phyloP scores from a whole-genome alignment of 345 rosid genomes.

The Zanthoxylum bungeanum region DNA sequence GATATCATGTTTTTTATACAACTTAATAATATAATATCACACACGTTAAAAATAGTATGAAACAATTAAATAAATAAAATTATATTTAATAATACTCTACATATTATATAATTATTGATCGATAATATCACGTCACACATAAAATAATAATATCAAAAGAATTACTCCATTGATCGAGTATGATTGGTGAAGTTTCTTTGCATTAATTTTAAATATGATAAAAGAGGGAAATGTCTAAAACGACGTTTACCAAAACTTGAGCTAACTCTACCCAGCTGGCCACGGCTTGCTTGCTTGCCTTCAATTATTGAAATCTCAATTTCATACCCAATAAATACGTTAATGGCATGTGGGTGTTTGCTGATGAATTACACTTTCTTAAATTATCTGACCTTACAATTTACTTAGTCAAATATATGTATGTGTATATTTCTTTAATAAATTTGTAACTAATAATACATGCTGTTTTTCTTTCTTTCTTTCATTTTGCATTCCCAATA shows the following conservation, averaged over 20 bases:
- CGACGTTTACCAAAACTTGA: slow-evolving; percentile 19
- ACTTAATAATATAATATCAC: too few relatives aligned
- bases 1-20: too few relatives aligned
- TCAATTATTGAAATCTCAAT: not conserved
- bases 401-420: not conserved
- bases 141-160: too few relatives aligned
- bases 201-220: not conserved
- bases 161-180: too few relatives aligned
- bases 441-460: not conserved
- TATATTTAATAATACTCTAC: too few relatives aligned
- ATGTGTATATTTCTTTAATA: too few relatives aligned
- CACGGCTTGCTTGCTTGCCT: not conserved
- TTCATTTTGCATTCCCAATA: not conserved
- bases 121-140: too few relatives aligned
- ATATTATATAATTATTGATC: too few relatives aligned
- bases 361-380: too few relatives aligned
- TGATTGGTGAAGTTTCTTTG: not conserved
- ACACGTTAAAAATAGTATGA: too few relatives aligned
- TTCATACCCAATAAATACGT: not conserved
- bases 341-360: too few relatives aligned
- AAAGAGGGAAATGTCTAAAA: not conserved
- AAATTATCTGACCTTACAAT: not conserved
- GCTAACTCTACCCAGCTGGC: slow-evolving; percentile 1
- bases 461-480: not conserved
- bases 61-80: too few relatives aligned